Evolutionary conservation across 176 grass and related monocot genomes (phyloP).

Genomic region (Eremochloa ophiuroides): DNA sequence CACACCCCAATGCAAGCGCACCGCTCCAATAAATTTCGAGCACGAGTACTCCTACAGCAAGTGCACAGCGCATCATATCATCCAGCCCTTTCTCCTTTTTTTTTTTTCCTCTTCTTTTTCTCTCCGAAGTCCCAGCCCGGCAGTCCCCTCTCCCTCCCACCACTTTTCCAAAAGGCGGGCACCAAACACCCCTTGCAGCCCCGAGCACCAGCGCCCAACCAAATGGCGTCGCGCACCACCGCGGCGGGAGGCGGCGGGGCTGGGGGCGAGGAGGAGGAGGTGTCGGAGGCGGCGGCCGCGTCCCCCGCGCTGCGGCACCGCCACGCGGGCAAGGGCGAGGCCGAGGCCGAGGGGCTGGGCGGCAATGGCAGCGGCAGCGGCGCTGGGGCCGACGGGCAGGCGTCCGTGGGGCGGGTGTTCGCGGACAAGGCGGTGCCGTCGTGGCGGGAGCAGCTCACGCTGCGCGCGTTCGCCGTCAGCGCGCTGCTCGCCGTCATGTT

Average conservation of each 20-base stretch:
- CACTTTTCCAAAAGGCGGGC: background rate
- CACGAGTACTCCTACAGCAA: background rate
- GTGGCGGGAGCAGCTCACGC: conserved; percentile 77
- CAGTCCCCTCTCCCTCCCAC: background rate
- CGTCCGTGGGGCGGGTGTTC: conserved; percentile 59
- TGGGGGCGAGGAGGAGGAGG: conserved; percentile 41
- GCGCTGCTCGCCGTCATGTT: conserved; percentile 68
- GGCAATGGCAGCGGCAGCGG: conserved; percentile 1
- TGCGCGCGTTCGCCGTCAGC: conserved; percentile 66
- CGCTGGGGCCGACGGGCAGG: background rate
- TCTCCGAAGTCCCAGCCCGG: background rate
- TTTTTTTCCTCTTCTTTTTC: background rate
- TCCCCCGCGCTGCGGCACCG: conserved; percentile 33
- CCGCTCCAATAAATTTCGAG: conserved; percentile 22
- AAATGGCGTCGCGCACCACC: conserved; percentile 18
- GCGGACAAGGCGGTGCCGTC: conserved; percentile 54
- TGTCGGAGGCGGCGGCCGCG: background rate
- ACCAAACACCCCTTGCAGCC: no score
- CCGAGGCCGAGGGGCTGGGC: background rate
- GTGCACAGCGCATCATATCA: background rate
- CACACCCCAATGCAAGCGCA: background rate
- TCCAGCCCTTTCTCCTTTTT: background rate
- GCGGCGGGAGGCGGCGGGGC: conserved; percentile 15
- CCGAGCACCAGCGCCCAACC: background rate
- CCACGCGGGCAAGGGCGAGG: conserved; percentile 22